Conservation (phyloP, 2,329 filamentous ascomycete genomes). For the Colletotrichum trifolii region DNA sequence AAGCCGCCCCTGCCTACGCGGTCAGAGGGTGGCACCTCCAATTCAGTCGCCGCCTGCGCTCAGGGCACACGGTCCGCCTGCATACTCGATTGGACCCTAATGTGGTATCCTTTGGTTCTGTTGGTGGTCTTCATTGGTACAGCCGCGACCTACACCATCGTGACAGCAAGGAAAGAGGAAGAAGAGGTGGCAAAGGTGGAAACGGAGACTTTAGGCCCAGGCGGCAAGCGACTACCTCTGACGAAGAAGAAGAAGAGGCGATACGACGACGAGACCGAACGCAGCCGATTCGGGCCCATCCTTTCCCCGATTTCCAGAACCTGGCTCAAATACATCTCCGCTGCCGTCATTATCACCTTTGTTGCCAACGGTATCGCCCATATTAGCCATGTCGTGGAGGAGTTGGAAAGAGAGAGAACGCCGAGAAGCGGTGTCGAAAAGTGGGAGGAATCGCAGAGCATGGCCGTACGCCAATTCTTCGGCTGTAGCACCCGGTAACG, state of each 20-base stretch:
- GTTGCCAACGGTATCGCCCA: conserved; percentile 75
- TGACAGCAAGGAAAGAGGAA: conserved; percentile 61
- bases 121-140: conserved; percentile 62
- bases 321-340: conserved; percentile 80
- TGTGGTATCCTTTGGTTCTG: conserved; percentile 64
- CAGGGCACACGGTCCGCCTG: conserved; percentile 38
- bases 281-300: conserved; percentile 49
- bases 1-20: conserved; percentile 37
- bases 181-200: conserved; percentile 48
- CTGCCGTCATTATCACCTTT: conserved; percentile 78
- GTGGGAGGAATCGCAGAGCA: conserved; percentile 32
- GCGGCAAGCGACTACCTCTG: conserved; percentile 85
- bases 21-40: conserved; percentile 18
- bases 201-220: conserved; percentile 76
- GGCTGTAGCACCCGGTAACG: conserved; percentile 32
- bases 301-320: conserved; percentile 69
- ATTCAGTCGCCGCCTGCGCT: conserved; percentile 23
- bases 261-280: conserved; percentile 45
- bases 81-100: conserved; percentile 59
- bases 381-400: conserved; percentile 31
- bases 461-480: conserved; percentile 20
- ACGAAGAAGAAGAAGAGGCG: conserved; percentile 67
- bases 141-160: conserved; percentile 64
- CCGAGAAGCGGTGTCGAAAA: conserved; percentile 7
- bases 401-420: conserved; percentile 18